Base-by-base conservation (phyloP, 228 moss, liverwort and hornwort species). In the Sphagnum fallax region DNA sequence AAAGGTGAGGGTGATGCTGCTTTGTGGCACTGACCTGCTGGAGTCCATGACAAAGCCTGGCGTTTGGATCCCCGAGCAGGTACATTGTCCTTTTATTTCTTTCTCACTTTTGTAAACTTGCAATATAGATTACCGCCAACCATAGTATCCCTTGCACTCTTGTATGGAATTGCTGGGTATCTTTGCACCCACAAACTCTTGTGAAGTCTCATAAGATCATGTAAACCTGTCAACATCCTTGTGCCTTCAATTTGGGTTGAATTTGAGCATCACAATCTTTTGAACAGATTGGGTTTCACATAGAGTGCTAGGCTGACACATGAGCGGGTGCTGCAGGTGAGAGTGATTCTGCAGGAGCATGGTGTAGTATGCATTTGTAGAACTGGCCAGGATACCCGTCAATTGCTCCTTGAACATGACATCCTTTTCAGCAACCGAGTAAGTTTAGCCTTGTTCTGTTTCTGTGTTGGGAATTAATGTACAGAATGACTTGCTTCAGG, bases 21-120 rank as follows among this genome's bases (percentile, higher is more conserved):
- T 98, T 62, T 98, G 98, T 73, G 98, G 98, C 75, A 81, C 79
- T 51, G 98, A 98, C 66, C 77, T 98, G 63, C 77, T 98, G 6
- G 93, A 90, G 75, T 87, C 87, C 59, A 61, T 98, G 48, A 84
- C 76, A 8, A 78, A 70, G 52, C 91, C 98, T 49, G 93, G 93
- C 58, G 77, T 84, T 52, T 98, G 98, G 98, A 79, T 92, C 60
- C 98, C 98, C 15, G 98, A 98, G 53, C 98, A 98, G 92, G 98
- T 89, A 8, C 59, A 67, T 69, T 16, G 16, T 16, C 32, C 32
- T 63, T 66, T 68, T 5, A 14, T 32, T 32, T 16, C 10, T 4
- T 16, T 60, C n/a, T 6, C 14, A 60, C 60, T 60, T 60, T 5
- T 60, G 32, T 16, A 14, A n/a, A 60, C 5, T 60, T 60, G 60